phyloP scores from a whole-genome alignment of 1,284 basidiomycete species.

The Prillingera fragicola region DNA sequence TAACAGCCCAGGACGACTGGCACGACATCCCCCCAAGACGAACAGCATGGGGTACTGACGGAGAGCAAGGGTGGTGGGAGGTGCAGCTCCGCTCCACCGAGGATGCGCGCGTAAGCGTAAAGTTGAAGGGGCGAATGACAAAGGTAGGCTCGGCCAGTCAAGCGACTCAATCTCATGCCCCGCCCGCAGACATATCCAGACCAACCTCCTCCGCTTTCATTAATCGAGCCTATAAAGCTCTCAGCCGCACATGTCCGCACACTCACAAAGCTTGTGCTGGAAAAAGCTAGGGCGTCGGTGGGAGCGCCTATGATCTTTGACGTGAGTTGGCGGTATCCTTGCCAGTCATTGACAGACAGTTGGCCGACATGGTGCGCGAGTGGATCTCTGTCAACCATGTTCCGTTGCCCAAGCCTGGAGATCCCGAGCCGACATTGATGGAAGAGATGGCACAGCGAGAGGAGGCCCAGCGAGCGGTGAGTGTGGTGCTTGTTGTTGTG shows the following conservation, averaged over 20 bases:
- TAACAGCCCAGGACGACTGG: conserved; percentile 40
- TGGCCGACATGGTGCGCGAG: conserved; percentile 35
- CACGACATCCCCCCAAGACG: conserved; percentile 39
- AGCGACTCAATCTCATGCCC: background rate
- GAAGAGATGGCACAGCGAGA: conserved; percentile 46
- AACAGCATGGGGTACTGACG: conserved; percentile 44
- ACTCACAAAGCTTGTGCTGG: conserved; percentile 35
- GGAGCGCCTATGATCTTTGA: conserved; percentile 45
- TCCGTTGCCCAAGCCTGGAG: conserved; percentile 35
- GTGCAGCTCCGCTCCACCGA: conserved; percentile 32
- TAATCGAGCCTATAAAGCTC: conserved; percentile 36
- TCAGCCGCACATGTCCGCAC: conserved; percentile 33
- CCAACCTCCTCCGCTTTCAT: conserved; percentile 31
- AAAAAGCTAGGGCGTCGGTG: conserved; percentile 33
- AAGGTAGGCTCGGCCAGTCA: conserved; percentile 27
- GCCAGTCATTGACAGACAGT: conserved; percentile 18
- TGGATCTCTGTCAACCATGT: conserved; percentile 43
- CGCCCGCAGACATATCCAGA: conserved; percentile 36
- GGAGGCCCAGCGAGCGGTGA: conserved; percentile 41
- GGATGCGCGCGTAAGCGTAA: conserved; percentile 36
- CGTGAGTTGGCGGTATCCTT: conserved; percentile 21
- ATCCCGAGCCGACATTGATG: conserved; percentile 39
- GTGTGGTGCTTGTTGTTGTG: conserved; percentile 8
- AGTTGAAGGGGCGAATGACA: conserved; percentile 36
- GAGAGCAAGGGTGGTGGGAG: conserved; percentile 43